Evolutionary conservation across 257 asterid species (phyloP), one percentile per base, ranked within the genome.

Genomic region (Primulina huaijiensis): DNA sequence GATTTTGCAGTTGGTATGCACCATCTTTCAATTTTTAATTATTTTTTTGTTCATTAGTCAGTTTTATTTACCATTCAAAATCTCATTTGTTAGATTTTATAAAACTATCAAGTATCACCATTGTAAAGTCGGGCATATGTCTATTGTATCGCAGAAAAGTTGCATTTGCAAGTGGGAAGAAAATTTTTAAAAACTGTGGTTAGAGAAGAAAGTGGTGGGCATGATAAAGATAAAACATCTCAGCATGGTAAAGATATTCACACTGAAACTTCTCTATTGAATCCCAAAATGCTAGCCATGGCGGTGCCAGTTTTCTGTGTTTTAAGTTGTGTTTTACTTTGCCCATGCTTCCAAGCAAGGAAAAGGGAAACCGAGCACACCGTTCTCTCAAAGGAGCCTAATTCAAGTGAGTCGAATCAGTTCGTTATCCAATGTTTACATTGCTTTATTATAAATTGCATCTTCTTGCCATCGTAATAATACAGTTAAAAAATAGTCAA

Each of bases 311-410:
- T 81, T 61, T 73, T 88, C 85, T 77, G 91, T 57, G 75, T 91
- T 31, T 73, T 89, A 6, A 88, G 96, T 62, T 91, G 99, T 62
- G 81, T 81, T 30, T 60, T 91, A 46, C 11, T 91, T 52, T 94
- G 99, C 75, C 96, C 99, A 8, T 94, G 99, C 82, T 89, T 81
- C 78, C 95, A 86, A 38, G 78, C 99, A 56, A 89, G 82, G 80
- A 88, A 84, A 78, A 87, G 76, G 70, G 89, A 83, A 67, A 64
- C 79, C 31, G 82, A 66, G 52, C 87, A 81, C 74, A 83, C 83
- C 8, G 88, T 83, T 79, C 82, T 86, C 79, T 81, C 85, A 25
- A 83, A 82, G 82, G 96, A 93, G 71, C 89, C 82, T 50, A 74
- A 67, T 79, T 91, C 97, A 71, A 80, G 99, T 94, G 79, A 89